These are phyloP conservation scores for Monosporascus sp. DNA, from an alignment of 2,329 filamentous ascomycete species.

Conservation along the genomic window DNA sequence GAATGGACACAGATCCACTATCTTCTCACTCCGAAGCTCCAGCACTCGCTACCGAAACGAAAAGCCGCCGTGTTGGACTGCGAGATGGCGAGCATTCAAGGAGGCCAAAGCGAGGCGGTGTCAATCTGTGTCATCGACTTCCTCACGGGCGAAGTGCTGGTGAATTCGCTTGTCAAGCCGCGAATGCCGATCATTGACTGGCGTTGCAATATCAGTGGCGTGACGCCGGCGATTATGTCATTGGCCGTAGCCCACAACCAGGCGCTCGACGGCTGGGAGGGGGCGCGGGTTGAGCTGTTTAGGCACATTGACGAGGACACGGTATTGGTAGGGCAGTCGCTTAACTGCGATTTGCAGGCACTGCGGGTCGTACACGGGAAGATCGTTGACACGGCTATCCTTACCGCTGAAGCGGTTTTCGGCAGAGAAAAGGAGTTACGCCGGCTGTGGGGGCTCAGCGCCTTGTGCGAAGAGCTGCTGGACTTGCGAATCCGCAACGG, in stretches of 20 bases:
- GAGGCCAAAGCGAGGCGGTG: conserved; percentile 1
- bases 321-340: conserved; percentile 38
- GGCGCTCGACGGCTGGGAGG: conserved; percentile 31
- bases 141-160: conserved; percentile 35
- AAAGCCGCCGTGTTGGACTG: conserved; percentile 35
- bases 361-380: conserved; percentile 33
- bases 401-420: conserved; percentile 28
- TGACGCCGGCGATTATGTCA: conserved; percentile 25
- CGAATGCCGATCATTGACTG: conserved; percentile 25
- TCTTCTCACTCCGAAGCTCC: neutral
- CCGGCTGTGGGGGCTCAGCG: conserved; percentile 26
- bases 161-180: conserved; percentile 33
- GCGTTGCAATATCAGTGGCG: conserved; percentile 31
- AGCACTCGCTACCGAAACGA: conserved; percentile 8
- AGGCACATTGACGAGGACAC: conserved; percentile 33
- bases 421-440: neutral
- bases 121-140: conserved; percentile 29
- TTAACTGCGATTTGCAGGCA: conserved; percentile 34
- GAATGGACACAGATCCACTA: no score
- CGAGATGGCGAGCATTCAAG: conserved; percentile 33
- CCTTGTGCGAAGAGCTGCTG: conserved; percentile 28
- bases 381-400: conserved; percentile 36
- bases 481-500: conserved; percentile 27
- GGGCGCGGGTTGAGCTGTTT: conserved; percentile 34
- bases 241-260: conserved; percentile 22